A percentile compares a stretch with the other conserved stretches of the same genome.
Evolutionary conservation across 768 basidiomycete species (phyloP).

Genomic region (Leucocoprinus leucothites): DNA sequence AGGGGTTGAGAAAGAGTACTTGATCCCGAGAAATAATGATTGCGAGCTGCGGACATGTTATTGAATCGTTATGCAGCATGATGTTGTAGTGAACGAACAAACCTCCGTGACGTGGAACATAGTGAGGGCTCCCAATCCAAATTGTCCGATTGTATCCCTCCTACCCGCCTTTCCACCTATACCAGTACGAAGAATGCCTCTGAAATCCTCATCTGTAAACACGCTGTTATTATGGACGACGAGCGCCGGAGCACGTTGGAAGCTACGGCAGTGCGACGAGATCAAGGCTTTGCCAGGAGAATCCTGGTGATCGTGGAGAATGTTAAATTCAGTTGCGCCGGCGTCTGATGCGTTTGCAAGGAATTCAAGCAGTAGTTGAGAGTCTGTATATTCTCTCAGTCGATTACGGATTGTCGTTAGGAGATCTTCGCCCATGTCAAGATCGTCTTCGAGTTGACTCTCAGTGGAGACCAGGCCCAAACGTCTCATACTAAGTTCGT

Average conservation of each 20-base stretch:
- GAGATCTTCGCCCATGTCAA: slow-evolving; percentile 42
- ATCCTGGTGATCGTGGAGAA: slow-evolving; percentile 33
- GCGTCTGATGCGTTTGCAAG: slow-evolving; percentile 55
- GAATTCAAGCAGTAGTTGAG: slow-evolving; percentile 46
- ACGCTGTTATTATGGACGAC: slow-evolving; percentile 42
- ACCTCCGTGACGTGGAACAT: slow-evolving; percentile 55
- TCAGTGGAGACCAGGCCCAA: slow-evolving; percentile 33
- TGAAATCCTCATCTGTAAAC: slow-evolving; percentile 41
- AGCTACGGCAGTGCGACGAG: slow-evolving; percentile 32
- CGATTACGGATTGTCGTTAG: slow-evolving; percentile 39
- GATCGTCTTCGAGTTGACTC: slow-evolving; percentile 19
- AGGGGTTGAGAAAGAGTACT: slow-evolving; percentile 44
- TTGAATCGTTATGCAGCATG: not conserved
- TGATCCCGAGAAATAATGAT: slow-evolving; percentile 29
- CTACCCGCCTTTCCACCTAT: slow-evolving; percentile 39
- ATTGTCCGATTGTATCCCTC: slow-evolving; percentile 43
- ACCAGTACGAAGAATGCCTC: slow-evolving; percentile 42
- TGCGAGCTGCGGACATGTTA: slow-evolving; percentile 21
- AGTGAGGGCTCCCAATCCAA: slow-evolving; percentile 49
- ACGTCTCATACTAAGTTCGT: slow-evolving; percentile 26
- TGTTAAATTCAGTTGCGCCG: slow-evolving; percentile 36
- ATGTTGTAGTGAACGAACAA: slow-evolving; percentile 3
- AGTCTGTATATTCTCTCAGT: slow-evolving; percentile 37
- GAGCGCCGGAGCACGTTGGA: slow-evolving; percentile 32
- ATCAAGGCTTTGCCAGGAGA: slow-evolving; percentile 20